Base-by-base conservation (phyloP, 306 rosid genomes). In the Rosa chinensis region DNA sequence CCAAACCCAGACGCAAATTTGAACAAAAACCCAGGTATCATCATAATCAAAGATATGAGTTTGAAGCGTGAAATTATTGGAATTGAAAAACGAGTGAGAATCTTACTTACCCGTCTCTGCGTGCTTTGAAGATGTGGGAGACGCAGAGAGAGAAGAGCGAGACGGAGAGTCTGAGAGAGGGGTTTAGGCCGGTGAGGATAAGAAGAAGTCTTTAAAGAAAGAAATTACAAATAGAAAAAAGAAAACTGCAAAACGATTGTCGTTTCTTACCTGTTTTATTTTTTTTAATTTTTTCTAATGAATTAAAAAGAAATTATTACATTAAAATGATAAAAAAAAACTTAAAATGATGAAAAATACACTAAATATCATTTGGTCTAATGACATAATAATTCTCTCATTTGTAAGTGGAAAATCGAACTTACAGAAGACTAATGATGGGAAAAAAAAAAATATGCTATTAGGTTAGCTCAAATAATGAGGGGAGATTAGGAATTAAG, bases 111-210 rank as follows among this genome's bases (percentile, higher is more conserved):
- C 70, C 7, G 40, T 16, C 35, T 59, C 11, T 25, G 42, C 10
- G 77, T 72, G 76, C 76, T 73, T n/a, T 58, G 39, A 73, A 39
- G 77, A 73, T 4, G 52, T 9, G 77, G 48, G 21, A 40, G 52
- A 23, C 5, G 13, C 47, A 8, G 47, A 44, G 47, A 40, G 44
- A 44, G 47, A 43, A 5, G 77, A 74, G 72, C n/a, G 70, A 44
- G 23, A 28, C 70, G 7, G 69, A 23, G n/a, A 8, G 69, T 55
- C 52, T 13, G 67, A 21, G 68, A 6, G 77, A 56, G 32, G 32
- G 78, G 18, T 20, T 12, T 58, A n/a, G 23, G 35, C 21, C 0
- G 70, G 58, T 16, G 18, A 75, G 44, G 78, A 75, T 75, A 59
- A 44, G 78, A 20, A 16, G 44, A 66, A 63, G 9, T 61, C 66